A percentile compares a stretch with the other conserved stretches of the same genome.
Evolutionary conservation across 2,329 filamentous ascomycete species (phyloP).

Genomic region (Epichloe baconii): DNA sequence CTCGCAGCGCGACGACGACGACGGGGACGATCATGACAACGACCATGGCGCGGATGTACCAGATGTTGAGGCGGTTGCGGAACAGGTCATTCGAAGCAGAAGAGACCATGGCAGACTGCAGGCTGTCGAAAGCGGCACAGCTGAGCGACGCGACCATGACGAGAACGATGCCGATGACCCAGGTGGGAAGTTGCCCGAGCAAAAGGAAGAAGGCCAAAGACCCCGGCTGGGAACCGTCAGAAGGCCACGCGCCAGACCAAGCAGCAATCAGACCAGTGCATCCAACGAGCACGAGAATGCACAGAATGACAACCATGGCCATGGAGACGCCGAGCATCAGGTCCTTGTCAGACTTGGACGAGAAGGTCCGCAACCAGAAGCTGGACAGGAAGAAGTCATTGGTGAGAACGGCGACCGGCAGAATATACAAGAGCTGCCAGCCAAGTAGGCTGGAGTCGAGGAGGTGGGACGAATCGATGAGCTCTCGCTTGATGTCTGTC

Average conservation of each 20-base stretch:
- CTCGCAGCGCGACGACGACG: slow-evolving; percentile 60
- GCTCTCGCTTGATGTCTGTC: slow-evolving; percentile 54
- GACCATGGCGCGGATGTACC: slow-evolving; percentile 56
- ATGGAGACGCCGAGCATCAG: slow-evolving; percentile 62
- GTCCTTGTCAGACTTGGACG: slow-evolving; percentile 65
- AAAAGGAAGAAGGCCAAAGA: slow-evolving; percentile 66
- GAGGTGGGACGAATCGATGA: slow-evolving; percentile 56
- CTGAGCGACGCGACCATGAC: slow-evolving; percentile 69
- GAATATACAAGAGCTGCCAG: slow-evolving; percentile 77
- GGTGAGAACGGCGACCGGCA: slow-evolving; percentile 67
- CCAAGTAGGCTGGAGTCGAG: slow-evolving; percentile 59
- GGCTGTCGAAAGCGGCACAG: slow-evolving; percentile 66
- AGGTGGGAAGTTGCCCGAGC: slow-evolving; percentile 56
- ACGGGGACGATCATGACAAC: slow-evolving; percentile 62
- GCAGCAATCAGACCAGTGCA: slow-evolving; percentile 60
- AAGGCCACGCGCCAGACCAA: slow-evolving; percentile 62
- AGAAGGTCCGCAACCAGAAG: slow-evolving; percentile 77
- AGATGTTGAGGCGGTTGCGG: slow-evolving; percentile 66
- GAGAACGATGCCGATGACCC: slow-evolving; percentile 72
- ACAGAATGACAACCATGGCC: slow-evolving; percentile 49
- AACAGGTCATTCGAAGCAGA: slow-evolving; percentile 75
- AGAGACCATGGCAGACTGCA: slow-evolving; percentile 78
- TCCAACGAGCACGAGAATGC: slow-evolving; percentile 62
- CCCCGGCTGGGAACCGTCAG: slow-evolving; percentile 42
- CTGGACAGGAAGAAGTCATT: slow-evolving; percentile 80